These are phyloP conservation scores for Fraxinus angustifolia DNA, from an alignment of 305 asterid species.

Conservation along the genomic window DNA sequence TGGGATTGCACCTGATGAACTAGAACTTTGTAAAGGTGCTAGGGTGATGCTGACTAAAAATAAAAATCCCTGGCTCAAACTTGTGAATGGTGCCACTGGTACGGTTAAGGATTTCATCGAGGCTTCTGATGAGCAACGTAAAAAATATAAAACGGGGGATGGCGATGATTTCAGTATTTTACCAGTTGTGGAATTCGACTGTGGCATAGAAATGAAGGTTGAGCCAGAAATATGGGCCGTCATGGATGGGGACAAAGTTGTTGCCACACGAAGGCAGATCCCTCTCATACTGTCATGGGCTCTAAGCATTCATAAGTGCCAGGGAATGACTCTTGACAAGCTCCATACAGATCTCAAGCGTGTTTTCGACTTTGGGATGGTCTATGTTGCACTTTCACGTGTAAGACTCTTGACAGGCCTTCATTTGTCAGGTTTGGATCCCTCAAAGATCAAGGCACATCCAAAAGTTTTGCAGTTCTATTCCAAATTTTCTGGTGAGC, in stretches of 20 bases:
- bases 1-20: slow-evolving; percentile 64
- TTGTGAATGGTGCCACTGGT: slow-evolving; percentile 80
- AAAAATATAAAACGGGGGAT: slow-evolving; percentile 30
- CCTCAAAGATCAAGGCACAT: slow-evolving; percentile 51
- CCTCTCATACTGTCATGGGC: slow-evolving; percentile 83
- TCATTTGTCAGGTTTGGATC: slow-evolving; percentile 47
- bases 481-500: slow-evolving; percentile 23
- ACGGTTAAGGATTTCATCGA: slow-evolving; percentile 39
- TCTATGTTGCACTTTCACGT: slow-evolving; percentile 74
- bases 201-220: slow-evolving; percentile 42
- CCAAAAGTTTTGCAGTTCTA: slow-evolving; percentile 72
- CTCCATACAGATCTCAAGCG: slow-evolving; percentile 55
- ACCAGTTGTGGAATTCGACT: slow-evolving; percentile 74
- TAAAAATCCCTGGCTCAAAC: slow-evolving; percentile 34
- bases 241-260: slow-evolving; percentile 49
- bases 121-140: slow-evolving; percentile 19
- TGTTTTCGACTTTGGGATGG: slow-evolving; percentile 80
- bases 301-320: slow-evolving; percentile 79
- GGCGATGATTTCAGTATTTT: slow-evolving; percentile 41
- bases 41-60: slow-evolving; percentile 69
- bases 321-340: slow-evolving; percentile 71
- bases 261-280: slow-evolving; percentile 58
- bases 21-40: slow-evolving; percentile 66
- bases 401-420: slow-evolving; percentile 62
- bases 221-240: slow-evolving; percentile 58